Evolutionary conservation across 116 monocot species (phyloP), one percentile per base, ranked within the genome.

Genomic region (Posidonia oceanica): DNA sequence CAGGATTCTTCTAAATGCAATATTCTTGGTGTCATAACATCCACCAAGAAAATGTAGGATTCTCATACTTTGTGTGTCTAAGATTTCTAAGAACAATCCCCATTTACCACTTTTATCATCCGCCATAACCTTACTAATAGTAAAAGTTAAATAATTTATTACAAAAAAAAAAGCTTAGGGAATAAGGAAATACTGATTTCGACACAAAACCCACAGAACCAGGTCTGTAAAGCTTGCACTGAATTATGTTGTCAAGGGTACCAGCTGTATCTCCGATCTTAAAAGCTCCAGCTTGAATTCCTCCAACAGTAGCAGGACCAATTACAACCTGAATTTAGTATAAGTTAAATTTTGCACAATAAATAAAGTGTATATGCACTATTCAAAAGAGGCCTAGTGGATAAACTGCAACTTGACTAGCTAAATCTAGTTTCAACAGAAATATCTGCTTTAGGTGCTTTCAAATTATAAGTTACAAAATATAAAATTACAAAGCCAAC

Each of bases 201-300:
- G 98, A 99, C 38, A 99, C 98, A 81, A 93, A 99, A 64, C 98
- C 93, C 71, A 99, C 87, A 72, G 90, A 90, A 59, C 98, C 93
- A 54, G 86, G 93, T 38, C 98, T 78, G 78, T 99, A 93, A 81
- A 99, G 93, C 80, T 93, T 99, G 93, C 90, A 90, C 4, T 90
- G 80, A 76, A 99, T 83, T 74, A 99, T 99, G 73, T 99, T 93
- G 68, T 93, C 99, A 66, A 93, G 88, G 60, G 99, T 93, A 81
- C 93, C 99, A 71, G 99, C 93, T 63, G 99, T 99, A 53, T 99
- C 93, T 62, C 93, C 99, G 57, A 99, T 99, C 75, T 90, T 99
- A 75, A 99, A 99, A 29, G 99, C 93, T 75, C 99, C 99, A 81
- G 93, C 99, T 82, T 99, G 99, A 51, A 99, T 86, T 18, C 93